Conservation (phyloP, 2,329 filamentous ascomycete species). For the Fusarium sp. region DNA sequence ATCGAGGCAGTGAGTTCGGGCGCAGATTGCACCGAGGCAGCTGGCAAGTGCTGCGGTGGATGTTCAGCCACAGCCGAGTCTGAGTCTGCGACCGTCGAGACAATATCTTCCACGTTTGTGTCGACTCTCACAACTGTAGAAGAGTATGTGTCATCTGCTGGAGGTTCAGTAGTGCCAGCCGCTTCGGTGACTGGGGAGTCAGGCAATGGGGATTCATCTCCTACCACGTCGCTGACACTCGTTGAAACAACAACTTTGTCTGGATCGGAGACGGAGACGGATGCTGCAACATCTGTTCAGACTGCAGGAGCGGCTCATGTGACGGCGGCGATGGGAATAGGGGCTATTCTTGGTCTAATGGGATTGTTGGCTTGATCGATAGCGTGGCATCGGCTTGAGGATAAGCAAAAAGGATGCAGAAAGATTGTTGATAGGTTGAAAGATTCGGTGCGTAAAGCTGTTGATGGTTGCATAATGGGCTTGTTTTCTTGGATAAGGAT, state of each 20-base stretch:
- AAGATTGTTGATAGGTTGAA: constrained; percentile 23
- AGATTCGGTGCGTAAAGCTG: constrained; percentile 13
- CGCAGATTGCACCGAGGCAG: constrained; percentile 25
- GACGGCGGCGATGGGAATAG: constrained; percentile 41
- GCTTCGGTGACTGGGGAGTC: background rate
- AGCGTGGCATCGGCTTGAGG: background rate
- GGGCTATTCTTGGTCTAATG: constrained; percentile 43
- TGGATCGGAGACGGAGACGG: constrained; percentile 20
- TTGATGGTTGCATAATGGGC: constrained; percentile 28
- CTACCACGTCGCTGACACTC: constrained; percentile 2
- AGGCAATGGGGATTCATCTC: constrained; percentile 11
- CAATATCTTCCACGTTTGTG: constrained; percentile 4
- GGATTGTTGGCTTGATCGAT: constrained; percentile 35
- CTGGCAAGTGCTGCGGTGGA: constrained; percentile 33
- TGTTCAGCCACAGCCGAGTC: constrained; percentile 22
- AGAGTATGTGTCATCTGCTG: constrained; percentile 29
- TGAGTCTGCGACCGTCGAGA: background rate
- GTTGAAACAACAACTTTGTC: constrained; percentile 5
- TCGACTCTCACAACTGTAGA: constrained; percentile 21
- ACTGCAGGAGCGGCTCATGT: constrained; percentile 39
- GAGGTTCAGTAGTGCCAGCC: constrained; percentile 20
- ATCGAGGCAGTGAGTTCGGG: constrained; percentile 36
- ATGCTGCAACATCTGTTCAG: constrained; percentile 33
- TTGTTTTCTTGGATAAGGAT: constrained; percentile 35
- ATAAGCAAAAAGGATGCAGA: background rate